phyloP scores from a whole-genome alignment of 1,139 yeast genomes.

The Diutina neorugosa region DNA sequence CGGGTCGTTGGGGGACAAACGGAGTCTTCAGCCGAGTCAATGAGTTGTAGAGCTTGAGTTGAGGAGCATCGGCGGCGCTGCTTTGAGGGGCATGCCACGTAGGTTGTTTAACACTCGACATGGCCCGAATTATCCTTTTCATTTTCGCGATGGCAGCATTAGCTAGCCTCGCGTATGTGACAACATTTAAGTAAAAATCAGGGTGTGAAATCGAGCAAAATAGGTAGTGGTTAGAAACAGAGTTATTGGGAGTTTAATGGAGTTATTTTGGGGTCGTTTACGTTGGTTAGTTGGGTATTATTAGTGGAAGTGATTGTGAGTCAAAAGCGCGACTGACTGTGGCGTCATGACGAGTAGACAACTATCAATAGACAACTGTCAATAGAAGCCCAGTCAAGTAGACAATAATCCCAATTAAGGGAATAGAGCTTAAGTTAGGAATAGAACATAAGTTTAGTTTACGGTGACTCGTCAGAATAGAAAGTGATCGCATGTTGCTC shows the following conservation, averaged over 20 bases:
- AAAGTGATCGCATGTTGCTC: slow-evolving; percentile 31
- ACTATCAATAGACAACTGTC: too few relatives aligned
- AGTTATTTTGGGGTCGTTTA: too few relatives aligned
- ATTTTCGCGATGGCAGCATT: not conserved
- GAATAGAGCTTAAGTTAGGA: too few relatives aligned
- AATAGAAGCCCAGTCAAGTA: too few relatives aligned
- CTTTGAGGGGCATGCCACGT: slow-evolving; percentile 23
- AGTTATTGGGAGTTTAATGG: not conserved
- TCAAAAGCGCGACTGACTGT: too few relatives aligned
- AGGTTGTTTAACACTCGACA: slow-evolving; percentile 3
- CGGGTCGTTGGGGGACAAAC: slow-evolving; percentile 51
- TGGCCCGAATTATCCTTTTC: not conserved
- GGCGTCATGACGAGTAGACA: too few relatives aligned
- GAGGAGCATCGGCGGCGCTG: slow-evolving; percentile 7
- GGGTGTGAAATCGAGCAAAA: too few relatives aligned
- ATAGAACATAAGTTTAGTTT: not conserved
- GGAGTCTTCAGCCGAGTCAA: slow-evolving; percentile 72
- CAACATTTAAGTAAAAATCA: too few relatives aligned
- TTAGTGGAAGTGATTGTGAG: not conserved
- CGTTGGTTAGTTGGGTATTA: too few relatives aligned
- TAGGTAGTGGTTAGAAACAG: too few relatives aligned
- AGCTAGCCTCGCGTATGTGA: too few relatives aligned
- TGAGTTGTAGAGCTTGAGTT: slow-evolving; percentile 50
- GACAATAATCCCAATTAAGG: too few relatives aligned
- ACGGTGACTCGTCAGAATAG: slow-evolving; percentile 7